Conservation (phyloP, 371 early-diverging fungal genomes). For the Mortierella sp. region DNA sequence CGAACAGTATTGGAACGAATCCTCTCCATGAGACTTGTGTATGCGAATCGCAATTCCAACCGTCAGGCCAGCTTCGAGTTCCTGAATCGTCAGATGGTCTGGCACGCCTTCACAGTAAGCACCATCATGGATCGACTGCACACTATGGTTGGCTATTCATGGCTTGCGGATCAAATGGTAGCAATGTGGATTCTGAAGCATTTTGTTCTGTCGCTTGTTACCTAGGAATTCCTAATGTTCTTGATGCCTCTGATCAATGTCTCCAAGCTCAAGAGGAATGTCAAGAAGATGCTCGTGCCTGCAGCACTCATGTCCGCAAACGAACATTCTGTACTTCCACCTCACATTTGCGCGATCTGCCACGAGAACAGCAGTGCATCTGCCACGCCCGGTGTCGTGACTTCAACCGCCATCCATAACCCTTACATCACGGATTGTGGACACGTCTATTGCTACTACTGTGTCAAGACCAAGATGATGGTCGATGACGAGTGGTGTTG, state of each 20-base stretch:
- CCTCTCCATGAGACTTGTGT: constrained; percentile 85
- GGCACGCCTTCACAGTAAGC: constrained; percentile 93
- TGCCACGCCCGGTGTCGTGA: constrained; percentile 30
- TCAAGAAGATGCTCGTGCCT: constrained; percentile 65
- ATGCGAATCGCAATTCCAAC: constrained; percentile 77
- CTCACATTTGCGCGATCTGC: constrained; percentile 78
- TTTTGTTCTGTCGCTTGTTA: not conserved
- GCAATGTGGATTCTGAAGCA: no score
- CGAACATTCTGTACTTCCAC: constrained; percentile 68
- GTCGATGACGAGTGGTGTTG: constrained; percentile 80
- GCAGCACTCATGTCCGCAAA: constrained; percentile 64
- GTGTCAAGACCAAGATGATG: constrained; percentile 82
- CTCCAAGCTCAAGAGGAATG: constrained; percentile 72
- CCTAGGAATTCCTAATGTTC: constrained; percentile 90
- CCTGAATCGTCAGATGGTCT: constrained; percentile 92
- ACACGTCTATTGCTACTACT: constrained; percentile 90
- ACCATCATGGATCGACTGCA: not conserved
- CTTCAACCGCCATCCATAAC: constrained; percentile 63
- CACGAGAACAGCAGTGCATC: constrained; percentile 59
- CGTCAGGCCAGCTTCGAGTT: constrained; percentile 91
- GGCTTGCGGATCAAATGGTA: no score
- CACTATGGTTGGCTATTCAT: no score
- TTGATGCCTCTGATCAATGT: constrained; percentile 87
- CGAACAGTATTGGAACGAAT: constrained; percentile 81
- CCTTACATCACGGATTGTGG: constrained; percentile 86